phyloP scores from a whole-genome alignment of 352 stramenopile genomes.

The Globisporangium sylvaticum region DNA sequence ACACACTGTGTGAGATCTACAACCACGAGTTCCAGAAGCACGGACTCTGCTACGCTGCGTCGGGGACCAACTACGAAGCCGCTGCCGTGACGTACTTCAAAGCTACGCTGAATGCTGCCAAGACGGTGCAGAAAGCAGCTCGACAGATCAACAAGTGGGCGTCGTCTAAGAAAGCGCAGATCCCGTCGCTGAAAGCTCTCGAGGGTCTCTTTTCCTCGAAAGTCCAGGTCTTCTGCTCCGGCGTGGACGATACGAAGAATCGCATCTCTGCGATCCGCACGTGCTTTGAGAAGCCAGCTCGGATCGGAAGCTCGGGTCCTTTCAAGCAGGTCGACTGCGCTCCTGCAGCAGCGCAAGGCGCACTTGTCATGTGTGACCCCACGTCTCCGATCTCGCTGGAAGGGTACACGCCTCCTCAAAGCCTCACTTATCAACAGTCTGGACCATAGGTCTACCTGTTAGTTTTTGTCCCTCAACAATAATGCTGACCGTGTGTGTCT shows the following conservation, averaged over 20 bases:
- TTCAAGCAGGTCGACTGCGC: conserved; percentile 1
- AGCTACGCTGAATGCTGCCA: conserved; percentile 47
- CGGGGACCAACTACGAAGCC: conserved; percentile 44
- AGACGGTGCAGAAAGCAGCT: conserved; percentile 29
- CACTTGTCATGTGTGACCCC: neutral
- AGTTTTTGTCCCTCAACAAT: no score
- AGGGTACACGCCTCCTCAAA: neutral
- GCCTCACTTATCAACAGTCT: neutral
- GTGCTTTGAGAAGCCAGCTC: conserved; percentile 43
- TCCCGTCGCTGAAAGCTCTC: conserved; percentile 29
- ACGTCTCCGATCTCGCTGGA: neutral
- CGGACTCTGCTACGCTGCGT: conserved; percentile 35
- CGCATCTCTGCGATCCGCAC: conserved; percentile 65
- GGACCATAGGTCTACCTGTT: neutral
- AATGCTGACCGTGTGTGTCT: no score
- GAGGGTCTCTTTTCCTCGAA: conserved; percentile 50
- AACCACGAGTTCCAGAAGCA: conserved; percentile 89
- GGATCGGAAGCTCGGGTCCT: neutral
- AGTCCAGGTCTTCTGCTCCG: conserved; percentile 67
- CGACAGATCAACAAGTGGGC: conserved; percentile 58
- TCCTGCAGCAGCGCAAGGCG: neutral
- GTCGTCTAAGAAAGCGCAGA: conserved; percentile 11
- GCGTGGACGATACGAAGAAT: conserved; percentile 39
- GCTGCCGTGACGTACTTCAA: conserved; percentile 60
- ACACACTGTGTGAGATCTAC: conserved; percentile 78